Conservation (phyloP, 2,329 filamentous ascomycete genomes). For the Penicillium expansum region DNA sequence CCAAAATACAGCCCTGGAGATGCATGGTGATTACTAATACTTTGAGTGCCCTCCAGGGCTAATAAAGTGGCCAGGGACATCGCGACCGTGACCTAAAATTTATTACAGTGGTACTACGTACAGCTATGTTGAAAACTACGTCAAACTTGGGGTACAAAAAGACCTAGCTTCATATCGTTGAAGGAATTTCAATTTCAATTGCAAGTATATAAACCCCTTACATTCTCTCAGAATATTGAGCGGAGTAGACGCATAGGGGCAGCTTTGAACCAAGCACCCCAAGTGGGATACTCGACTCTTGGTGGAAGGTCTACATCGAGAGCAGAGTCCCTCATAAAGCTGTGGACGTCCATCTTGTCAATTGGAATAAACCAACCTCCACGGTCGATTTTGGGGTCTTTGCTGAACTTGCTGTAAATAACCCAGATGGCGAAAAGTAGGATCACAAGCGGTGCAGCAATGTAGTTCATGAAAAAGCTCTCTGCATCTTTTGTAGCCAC, state of each 20-base stretch:
- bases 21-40: too few relatives aligned
- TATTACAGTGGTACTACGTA: too few relatives aligned
- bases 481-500: slow-evolving; percentile 35
- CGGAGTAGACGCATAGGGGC: slow-evolving; percentile 19
- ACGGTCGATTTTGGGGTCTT: slow-evolving; percentile 21
- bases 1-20: too few relatives aligned
- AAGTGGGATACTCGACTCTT: slow-evolving; percentile 23
- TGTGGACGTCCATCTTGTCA: slow-evolving; percentile 22
- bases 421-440: slow-evolving; percentile 41
- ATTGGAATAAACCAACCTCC: slow-evolving; percentile 19
- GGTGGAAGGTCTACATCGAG: slow-evolving; percentile 23
- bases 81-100: too few relatives aligned
- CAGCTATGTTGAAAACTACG: not conserved
- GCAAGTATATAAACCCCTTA: too few relatives aligned
- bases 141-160: not conserved
- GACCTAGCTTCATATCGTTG: not conserved
- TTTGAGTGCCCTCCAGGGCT: too few relatives aligned
- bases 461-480: slow-evolving; percentile 48
- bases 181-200: not conserved
- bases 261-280: slow-evolving; percentile 22
- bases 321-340: slow-evolving; percentile 20
- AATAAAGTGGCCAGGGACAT: too few relatives aligned
- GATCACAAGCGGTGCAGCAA: slow-evolving; percentile 34
- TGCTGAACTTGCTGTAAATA: slow-evolving; percentile 16
- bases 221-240: slow-evolving; percentile 12